Base-by-base conservation (phyloP, 2,329 filamentous ascomycete genomes). In the Beauveria caledonica region DNA sequence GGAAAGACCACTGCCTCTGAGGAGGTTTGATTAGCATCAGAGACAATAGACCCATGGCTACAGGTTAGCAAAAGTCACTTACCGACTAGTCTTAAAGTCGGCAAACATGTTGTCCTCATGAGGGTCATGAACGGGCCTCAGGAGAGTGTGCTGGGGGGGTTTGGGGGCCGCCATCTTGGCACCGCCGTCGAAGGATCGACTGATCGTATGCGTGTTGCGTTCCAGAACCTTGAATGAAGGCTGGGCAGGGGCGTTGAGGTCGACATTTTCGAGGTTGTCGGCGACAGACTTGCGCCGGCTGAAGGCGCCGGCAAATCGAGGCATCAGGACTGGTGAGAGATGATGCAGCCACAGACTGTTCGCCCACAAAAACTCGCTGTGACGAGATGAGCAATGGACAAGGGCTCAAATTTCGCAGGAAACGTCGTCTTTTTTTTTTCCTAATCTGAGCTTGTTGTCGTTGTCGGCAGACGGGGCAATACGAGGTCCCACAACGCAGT, bases 221-320 rank as follows among this genome's bases (percentile, higher is more conserved):
- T 85, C 82, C 40, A 86, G 73, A 25, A 86, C 83, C 55, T 82
- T 79, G 68, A 86, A 85, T 2, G 82, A 84, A 21, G 80, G 75
- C 61, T 78, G 77, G 61, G 75, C 74, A 54, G 72, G 67, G 63
- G 76, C 71, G 15, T 65, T 63, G 71, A 76, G 67, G 66, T 77
- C 69, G 42, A 70, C 79, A 80, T 83, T 77, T 63, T 82, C 79
- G 63, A 80, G 71, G 64, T 79, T 80, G 64, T 82, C 78, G 63
- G 78, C 80, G 77, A 79, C 78, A 64, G 81, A 83, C 76, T 80
- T 85, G 77, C 83, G 82, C 80, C 80, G 77, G 68, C 75, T 77
- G 64, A 85, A 85, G 64, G 78, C 75, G 69, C 80, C 80, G 63
- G 81, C 80, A 72, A 86, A 85, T 74, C 80, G 83, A 82, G 80